Percentiles rank a stretch among this genome's conserved stretches.
phyloP scores from a whole-genome alignment of 495 filamentous ascomycete species.

The Tuber melanosporum region DNA sequence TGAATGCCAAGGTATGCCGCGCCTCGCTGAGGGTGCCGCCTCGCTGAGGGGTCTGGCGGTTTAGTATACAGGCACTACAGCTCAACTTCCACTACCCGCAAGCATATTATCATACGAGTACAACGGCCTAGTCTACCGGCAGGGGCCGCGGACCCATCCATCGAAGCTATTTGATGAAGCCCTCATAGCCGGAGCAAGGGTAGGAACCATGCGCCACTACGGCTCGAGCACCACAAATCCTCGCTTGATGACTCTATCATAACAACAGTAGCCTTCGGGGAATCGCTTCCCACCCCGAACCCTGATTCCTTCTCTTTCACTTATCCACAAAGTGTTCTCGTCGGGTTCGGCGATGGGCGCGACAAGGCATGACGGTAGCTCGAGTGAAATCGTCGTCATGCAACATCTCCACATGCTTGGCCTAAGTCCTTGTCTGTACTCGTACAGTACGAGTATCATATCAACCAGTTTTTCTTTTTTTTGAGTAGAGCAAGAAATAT shows the following conservation, averaged over 20 bases:
- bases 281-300: not conserved
- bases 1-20: too few relatives aligned
- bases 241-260: not conserved
- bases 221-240: not conserved
- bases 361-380: constrained; percentile 9
- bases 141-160: not conserved
- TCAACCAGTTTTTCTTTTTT: not conserved
- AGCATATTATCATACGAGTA: not conserved
- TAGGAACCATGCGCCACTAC: not conserved
- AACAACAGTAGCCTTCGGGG: not conserved
- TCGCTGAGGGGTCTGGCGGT: too few relatives aligned
- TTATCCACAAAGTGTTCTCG: not conserved
- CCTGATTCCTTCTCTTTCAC: not conserved
- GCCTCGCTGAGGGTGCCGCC: too few relatives aligned
- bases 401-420: not conserved
- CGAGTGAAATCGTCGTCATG: not conserved
- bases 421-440: not conserved
- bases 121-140: not conserved
- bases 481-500: not conserved
- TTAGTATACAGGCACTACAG: not conserved
- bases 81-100: not conserved
- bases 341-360: not conserved
- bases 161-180: not conserved
- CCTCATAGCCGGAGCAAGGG: not conserved
- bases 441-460: too few relatives aligned